Base-by-base conservation (phyloP, 225 moss, liverwort and hornwort genomes). In the Polytrichum formosum region DNA sequence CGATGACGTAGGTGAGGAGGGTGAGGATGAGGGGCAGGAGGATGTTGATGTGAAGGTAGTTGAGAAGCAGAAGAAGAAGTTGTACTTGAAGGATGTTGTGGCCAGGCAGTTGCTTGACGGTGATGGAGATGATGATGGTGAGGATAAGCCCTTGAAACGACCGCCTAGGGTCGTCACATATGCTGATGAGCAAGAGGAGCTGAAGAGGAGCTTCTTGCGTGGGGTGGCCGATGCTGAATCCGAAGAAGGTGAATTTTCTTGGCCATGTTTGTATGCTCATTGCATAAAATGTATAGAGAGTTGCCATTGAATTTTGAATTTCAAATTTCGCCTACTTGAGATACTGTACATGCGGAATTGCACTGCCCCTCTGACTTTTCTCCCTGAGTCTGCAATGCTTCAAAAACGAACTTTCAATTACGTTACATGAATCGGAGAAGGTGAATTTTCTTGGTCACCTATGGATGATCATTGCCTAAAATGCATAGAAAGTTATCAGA, bases 1-100 rank as follows among this genome's bases (percentile, higher is more conserved):
- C 53, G 94, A 84, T 29, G 92, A 87, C 5, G 89, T 69, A 9
- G 80, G 76, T 0, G 88, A 78, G 5, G 80, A 88, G 0, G 82
- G 67, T 1, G 76, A 81, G 2, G 46, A 1, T 46, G 13, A 46
- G 13, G 46, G 46, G 3, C 46, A 16, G 46, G 66, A 72, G 8
- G 89, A 78, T 1, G 90, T 79, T 5, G 80, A 71, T 5, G 75
- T 63, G 2, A n/a, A 1, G 10, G 56, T 6, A 19, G 68, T 4
- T 5, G 61, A 26, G 5, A 69, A 30, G 70, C 80, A 84, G 69
- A 92, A 90, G 67, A 88, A 87, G 78, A 92, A 94, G 8, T 23
- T 92, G 75, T 98, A 94, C 81, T 69, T 98, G 86, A 98, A 98
- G 74, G 98, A 98, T 61, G 92, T 98, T 26, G 86, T 86, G 72